Conservation (phyloP, 257 asterid genomes). For the Vinca minor region DNA sequence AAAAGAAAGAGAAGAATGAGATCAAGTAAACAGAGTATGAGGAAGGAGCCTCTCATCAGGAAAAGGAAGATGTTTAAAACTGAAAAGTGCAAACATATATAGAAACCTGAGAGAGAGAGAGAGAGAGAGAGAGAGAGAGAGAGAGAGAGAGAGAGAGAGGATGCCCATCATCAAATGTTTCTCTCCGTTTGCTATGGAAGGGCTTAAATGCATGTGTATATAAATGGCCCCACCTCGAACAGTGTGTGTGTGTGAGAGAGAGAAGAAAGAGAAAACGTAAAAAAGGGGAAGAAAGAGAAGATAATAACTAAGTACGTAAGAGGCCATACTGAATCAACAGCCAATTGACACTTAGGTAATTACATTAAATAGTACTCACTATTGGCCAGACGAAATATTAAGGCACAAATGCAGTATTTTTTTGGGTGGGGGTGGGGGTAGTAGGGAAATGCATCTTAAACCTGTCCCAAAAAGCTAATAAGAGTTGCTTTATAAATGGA, state of each 20-base stretch:
- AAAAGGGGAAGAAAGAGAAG: background rate
- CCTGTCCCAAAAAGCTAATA: background rate
- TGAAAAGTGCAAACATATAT: background rate
- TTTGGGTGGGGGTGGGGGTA: slow-evolving; percentile 18
- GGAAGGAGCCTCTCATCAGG: too few species aligned
- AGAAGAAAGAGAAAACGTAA: too few species aligned
- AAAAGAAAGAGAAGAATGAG: background rate
- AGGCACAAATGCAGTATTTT: background rate
- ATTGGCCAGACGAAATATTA: background rate
- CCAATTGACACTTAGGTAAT: background rate
- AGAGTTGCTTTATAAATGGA: background rate
- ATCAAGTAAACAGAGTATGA: background rate
- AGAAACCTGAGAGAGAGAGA: too few species aligned
- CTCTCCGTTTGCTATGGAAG: background rate
- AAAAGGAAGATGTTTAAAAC: background rate
- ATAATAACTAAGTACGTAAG: slow-evolving; percentile 12
- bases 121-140: too few species aligned
- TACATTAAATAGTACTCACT: slow-evolving; percentile 23
- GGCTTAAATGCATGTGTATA: background rate
- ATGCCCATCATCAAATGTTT: background rate
- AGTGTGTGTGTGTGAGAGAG: too few species aligned
- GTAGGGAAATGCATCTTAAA: slow-evolving; percentile 7
- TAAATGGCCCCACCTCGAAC: too few species aligned
- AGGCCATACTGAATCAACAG: background rate
- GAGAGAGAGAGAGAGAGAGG: background rate